phyloP scores from a whole-genome alignment of 2,329 filamentous ascomycete genomes.

The Fusarium sp. region DNA sequence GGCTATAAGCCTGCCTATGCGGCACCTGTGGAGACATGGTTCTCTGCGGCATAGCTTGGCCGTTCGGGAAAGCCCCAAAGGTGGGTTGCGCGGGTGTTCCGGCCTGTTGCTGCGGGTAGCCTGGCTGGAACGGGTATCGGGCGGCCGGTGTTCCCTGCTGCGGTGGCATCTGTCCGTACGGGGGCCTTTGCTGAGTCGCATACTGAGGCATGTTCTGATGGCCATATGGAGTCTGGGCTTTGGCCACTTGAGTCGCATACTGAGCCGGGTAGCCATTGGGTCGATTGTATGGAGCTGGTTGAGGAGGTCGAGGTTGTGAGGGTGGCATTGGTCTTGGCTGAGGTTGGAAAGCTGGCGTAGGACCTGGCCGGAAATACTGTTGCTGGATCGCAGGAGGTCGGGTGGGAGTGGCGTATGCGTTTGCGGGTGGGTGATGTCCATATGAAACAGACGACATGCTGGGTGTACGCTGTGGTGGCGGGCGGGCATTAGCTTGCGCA shows the following conservation, averaged over 20 bases:
- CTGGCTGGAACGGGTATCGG: slow-evolving; percentile 53
- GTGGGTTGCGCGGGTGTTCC: slow-evolving; percentile 50
- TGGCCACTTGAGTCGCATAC: slow-evolving; percentile 60
- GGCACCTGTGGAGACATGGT: slow-evolving; percentile 57
- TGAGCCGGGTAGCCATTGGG: slow-evolving; percentile 57
- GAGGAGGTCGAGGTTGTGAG: slow-evolving; percentile 50
- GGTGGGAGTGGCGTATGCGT: slow-evolving; percentile 58
- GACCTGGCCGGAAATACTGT: slow-evolving; percentile 54
- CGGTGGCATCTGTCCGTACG: slow-evolving; percentile 52
- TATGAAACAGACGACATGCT: slow-evolving; percentile 53
- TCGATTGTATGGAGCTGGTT: slow-evolving; percentile 59
- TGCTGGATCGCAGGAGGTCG: slow-evolving; percentile 56
- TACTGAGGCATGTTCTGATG: slow-evolving; percentile 61
- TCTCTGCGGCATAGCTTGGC: slow-evolving; percentile 51
- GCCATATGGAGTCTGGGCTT: slow-evolving; percentile 60
- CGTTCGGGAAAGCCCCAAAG: slow-evolving; percentile 55
- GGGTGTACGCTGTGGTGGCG: slow-evolving; percentile 51
- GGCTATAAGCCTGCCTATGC: slow-evolving; percentile 50
- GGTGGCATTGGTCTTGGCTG: slow-evolving; percentile 50
- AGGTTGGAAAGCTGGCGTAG: slow-evolving; percentile 54
- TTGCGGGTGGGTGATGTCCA: slow-evolving; percentile 53
- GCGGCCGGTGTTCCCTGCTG: slow-evolving; percentile 54
- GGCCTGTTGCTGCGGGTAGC: slow-evolving; percentile 51
- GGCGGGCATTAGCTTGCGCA: slow-evolving; percentile 49
- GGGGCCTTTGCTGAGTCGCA: slow-evolving; percentile 56